A percentile compares a stretch with the other conserved stretches of the same genome.
phyloP scores from a whole-genome alignment of 345 rosid species.

The Populus deltoides region DNA sequence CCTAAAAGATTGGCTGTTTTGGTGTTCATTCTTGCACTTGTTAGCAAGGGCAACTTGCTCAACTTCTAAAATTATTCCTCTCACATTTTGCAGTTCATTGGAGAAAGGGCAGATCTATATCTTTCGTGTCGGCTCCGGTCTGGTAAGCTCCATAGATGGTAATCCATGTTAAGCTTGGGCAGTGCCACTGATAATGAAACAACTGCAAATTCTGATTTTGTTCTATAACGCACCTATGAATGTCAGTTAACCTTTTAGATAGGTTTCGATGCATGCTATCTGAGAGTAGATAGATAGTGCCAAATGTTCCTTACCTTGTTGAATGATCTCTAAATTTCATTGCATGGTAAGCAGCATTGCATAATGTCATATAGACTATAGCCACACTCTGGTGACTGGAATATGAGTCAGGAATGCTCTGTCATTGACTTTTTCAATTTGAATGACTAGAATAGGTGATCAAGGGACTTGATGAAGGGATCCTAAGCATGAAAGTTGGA shows the following conservation, averaged over 20 bases:
- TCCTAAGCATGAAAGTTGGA: constrained; percentile 81
- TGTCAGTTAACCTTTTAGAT: neutral
- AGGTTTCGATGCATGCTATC: neutral
- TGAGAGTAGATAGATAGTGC: neutral
- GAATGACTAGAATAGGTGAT: constrained; percentile 60
- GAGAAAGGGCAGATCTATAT: constrained; percentile 79
- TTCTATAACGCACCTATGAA: neutral
- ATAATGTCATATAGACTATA: neutral
- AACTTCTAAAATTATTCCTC: constrained; percentile 1
- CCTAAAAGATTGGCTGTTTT: neutral
- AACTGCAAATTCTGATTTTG: neutral
- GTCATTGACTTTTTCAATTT: neutral
- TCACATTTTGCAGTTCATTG: constrained; percentile 60
- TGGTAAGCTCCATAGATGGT: constrained; percentile 44
- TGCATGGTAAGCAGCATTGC: neutral
- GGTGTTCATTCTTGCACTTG: too few species aligned
- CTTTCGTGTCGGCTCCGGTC: constrained; percentile 91
- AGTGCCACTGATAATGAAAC: neutral
- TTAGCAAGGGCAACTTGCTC: neutral
- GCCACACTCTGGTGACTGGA: neutral
- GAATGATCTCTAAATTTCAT: neutral
- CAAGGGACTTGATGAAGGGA: constrained; percentile 94
- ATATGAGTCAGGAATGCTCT: neutral
- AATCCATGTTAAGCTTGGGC: neutral
- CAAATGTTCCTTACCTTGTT: neutral